Base-by-base conservation (phyloP, 2,329 filamentous ascomycete species). In the Aspergillus unguis region DNA sequence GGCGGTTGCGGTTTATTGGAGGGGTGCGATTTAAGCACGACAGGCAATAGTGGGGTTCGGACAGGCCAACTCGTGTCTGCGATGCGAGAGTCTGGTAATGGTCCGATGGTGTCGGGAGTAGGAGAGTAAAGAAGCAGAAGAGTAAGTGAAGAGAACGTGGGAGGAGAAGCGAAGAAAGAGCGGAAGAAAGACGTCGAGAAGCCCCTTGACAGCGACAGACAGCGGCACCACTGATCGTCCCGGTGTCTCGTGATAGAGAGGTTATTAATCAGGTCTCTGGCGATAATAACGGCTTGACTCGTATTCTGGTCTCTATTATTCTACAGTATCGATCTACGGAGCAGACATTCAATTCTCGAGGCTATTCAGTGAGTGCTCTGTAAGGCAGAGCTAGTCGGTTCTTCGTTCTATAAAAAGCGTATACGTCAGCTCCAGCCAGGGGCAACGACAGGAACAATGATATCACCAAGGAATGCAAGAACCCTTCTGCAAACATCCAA, bases 11-110 rank as follows among this genome's bases (percentile, higher is more conserved):
- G 38, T 44, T 47, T 48, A 53, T 54, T 55, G 52, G 58, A 49
- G 52, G 55, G 48, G 48, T 47, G 54, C 26, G 40, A 35, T 43
- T 48, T 35, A 52, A 54, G 50, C 50, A 47, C 47, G 54, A 49
- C 31, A 35, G 53, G 36, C 36, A 46, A 38, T 53, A 49, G 40
- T 44, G 48, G 48, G 40, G 44, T 32, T 32, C 32, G 11, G 7
- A 8, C 17, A 17, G 17, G 17, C 17, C 17, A 17, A 17, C 17
- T 17, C 17, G 17, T 17, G 17, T 17, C 17, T 17, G 17, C 17
- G 17, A 17, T 17, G 17, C 17, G 17, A 17, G 17, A 17, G 17
- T 17, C 17, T 17, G 17, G 17, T 17, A 17, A 17, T 17, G 17
- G 17, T 17, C 17, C 17, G 17, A 17, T 17, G 17, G 17, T 17